A percentile compares a stretch with the other conserved stretches of the same genome.
These are phyloP conservation scores for Pleurotus platypus DNA, from an alignment of 768 basidiomycete genomes.

Conservation along the genomic window DNA sequence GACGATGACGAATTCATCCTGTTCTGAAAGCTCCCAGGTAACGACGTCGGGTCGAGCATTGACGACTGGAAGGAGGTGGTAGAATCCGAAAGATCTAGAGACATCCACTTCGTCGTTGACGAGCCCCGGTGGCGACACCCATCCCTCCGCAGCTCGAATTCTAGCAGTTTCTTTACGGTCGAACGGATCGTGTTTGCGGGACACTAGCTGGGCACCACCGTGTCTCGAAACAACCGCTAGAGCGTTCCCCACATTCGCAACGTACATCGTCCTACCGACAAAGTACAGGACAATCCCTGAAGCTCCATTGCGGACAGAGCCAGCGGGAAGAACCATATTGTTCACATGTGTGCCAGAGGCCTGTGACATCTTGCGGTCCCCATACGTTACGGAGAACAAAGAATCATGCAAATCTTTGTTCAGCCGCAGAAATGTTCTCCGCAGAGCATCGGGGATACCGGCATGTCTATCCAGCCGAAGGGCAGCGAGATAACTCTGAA, in stretches of 20 bases:
- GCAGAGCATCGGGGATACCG: conserved; percentile 69
- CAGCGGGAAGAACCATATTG: conserved; percentile 34
- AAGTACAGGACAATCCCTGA: conserved; percentile 88
- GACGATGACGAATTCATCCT: conserved; percentile 95
- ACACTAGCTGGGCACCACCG: conserved; percentile 71
- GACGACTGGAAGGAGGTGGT: conserved; percentile 83
- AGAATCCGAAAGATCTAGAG: conserved; percentile 94
- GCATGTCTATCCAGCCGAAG: conserved; percentile 47
- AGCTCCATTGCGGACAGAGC: conserved; percentile 68
- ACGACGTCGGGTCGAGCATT: conserved; percentile 84
- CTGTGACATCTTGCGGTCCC: conserved; percentile 70
- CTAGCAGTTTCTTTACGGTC: conserved; percentile 79
- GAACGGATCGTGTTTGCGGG: conserved; percentile 85
- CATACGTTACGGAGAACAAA: conserved; percentile 27
- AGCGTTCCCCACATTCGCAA: conserved; percentile 87
- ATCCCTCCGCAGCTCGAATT: conserved; percentile 91
- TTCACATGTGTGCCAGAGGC: conserved; percentile 43
- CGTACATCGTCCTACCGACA: conserved; percentile 71
- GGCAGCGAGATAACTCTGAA: conserved; percentile 53
- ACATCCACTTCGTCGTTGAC: conserved; percentile 91
- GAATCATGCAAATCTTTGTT: conserved; percentile 79
- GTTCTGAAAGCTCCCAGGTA: conserved; percentile 64
- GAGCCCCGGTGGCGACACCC: conserved; percentile 86
- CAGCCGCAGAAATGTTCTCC: conserved; percentile 83
- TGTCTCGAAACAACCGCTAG: conserved; percentile 82